phyloP scores from a whole-genome alignment of 2,329 filamentous ascomycete species.

The Paraphaeosphaeria sporulosa region DNA sequence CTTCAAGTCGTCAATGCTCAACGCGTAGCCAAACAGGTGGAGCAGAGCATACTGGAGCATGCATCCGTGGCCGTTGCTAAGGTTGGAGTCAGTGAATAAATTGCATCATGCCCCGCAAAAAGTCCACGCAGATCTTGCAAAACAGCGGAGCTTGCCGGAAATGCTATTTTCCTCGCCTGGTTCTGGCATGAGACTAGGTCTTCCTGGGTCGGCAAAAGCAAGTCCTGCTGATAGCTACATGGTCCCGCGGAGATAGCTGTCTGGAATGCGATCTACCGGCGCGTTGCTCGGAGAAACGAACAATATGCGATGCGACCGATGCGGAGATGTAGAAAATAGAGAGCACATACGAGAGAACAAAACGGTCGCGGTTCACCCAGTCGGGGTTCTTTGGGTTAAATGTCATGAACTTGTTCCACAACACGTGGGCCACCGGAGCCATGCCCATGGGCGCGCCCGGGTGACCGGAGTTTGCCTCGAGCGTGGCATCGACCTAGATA shows the following conservation, averaged over 20 bases:
- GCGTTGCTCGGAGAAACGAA: slow-evolving; percentile 2
- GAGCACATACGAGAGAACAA: slow-evolving; percentile 91
- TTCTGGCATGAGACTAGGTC: slow-evolving; percentile 7
- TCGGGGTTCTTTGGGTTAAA: slow-evolving; percentile 99
- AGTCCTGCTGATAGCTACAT: slow-evolving; percentile 17
- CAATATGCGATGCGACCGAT: not conserved
- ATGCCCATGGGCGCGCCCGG: slow-evolving; percentile 98
- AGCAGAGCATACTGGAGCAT: slow-evolving; percentile 99
- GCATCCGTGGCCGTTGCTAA: slow-evolving; percentile 96
- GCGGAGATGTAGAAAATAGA: slow-evolving; percentile 5
- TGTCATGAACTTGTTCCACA: slow-evolving; percentile 99
- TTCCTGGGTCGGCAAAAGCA: slow-evolving; percentile 19
- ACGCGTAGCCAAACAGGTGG: slow-evolving; percentile 90
- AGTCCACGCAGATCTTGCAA: slow-evolving; percentile 6
- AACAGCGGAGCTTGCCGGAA: slow-evolving; percentile 26
- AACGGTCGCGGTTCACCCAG: slow-evolving; percentile 97
- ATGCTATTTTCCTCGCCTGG: slow-evolving; percentile 12
- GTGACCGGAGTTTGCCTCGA: slow-evolving; percentile 95
- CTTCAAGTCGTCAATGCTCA: slow-evolving; percentile 93
- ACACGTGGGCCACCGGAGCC: slow-evolving; percentile 94
- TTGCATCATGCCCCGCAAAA: slow-evolving; percentile 6
- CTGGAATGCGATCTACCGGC: slow-evolving; percentile 13
- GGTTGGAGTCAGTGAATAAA: slow-evolving; percentile 25
- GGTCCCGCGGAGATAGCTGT: slow-evolving; percentile 30
- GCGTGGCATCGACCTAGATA: slow-evolving; percentile 92